These are phyloP conservation scores for Nematocida sp. DNA, from an alignment of 371 early-diverging fungal genomes.

Conservation along the genomic window DNA sequence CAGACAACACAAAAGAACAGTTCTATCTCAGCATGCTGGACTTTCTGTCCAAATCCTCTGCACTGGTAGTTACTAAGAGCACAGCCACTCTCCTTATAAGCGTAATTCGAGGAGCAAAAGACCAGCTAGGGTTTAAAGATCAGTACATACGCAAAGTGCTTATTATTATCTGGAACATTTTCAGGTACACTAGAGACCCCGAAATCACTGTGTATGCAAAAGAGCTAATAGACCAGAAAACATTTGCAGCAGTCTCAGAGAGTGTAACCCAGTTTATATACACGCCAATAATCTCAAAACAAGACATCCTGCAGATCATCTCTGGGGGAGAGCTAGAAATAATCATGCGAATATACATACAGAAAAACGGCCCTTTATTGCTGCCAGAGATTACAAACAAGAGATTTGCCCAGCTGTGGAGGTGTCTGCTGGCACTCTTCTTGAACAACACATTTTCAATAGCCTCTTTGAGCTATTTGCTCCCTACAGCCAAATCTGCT, in stretches of 20 bases:
- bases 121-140: neutral
- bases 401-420: conserved; percentile 36
- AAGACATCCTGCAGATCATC: conserved; percentile 6
- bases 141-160: conserved; percentile 1
- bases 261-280: neutral
- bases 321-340: conserved; percentile 38
- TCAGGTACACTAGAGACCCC: neutral
- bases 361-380: neutral
- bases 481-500: conserved; percentile 1
- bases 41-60: conserved; percentile 10
- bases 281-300: neutral
- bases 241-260: neutral
- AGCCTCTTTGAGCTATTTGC: neutral
- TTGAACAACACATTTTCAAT: neutral
- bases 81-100: neutral
- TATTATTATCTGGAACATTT: conserved; percentile 4
- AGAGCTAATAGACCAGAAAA: neutral
- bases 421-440: conserved; percentile 5
- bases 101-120: neutral
- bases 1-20: neutral
- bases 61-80: neutral
- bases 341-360: neutral
- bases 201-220: neutral
- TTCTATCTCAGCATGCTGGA: neutral
- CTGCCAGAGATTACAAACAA: neutral